Percentiles rank a stretch among this genome's conserved stretches.
phyloP scores from a whole-genome alignment of 2,329 filamentous ascomycete genomes.

The Pyrenochaeta sp. region DNA sequence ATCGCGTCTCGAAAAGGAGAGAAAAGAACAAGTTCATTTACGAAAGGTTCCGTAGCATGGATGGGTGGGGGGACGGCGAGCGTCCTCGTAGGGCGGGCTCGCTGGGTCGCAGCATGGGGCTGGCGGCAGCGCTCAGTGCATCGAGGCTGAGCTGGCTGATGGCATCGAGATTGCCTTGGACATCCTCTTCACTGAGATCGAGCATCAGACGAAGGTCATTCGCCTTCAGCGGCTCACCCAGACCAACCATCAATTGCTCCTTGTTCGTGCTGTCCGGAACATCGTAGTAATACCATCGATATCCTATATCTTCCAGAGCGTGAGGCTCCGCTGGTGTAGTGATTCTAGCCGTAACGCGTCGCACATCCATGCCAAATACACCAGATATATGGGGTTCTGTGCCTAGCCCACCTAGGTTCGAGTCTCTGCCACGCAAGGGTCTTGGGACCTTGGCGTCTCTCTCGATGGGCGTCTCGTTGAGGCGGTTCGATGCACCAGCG shows the following conservation, averaged over 20 bases:
- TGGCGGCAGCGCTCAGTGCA: constrained; percentile 45
- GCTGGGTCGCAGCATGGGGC: constrained; percentile 46
- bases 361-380: constrained; percentile 49
- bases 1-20: not conserved
- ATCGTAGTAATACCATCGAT: constrained; percentile 45
- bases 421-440: constrained; percentile 37
- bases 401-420: constrained; percentile 38
- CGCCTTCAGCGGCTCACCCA: constrained; percentile 44
- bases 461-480: constrained; percentile 44
- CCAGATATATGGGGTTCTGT: constrained; percentile 43
- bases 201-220: constrained; percentile 49
- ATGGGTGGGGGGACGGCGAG: constrained; percentile 43
- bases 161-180: constrained; percentile 45
- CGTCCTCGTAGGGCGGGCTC: constrained; percentile 46
- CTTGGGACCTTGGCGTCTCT: constrained; percentile 44
- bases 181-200: constrained; percentile 46
- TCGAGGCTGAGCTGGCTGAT: constrained; percentile 50
- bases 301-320: constrained; percentile 39
- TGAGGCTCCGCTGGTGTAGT: constrained; percentile 46
- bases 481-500: constrained; percentile 44
- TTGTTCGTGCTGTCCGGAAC: constrained; percentile 35
- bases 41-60: constrained; percentile 23
- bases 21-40: too few species aligned
- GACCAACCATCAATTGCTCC: constrained; percentile 47
- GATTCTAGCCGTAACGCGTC: constrained; percentile 39